Percentiles rank a stretch among this genome's conserved stretches.
Conservation (phyloP, 169 alveolate genomes). For the Babesia caballi region DNA sequence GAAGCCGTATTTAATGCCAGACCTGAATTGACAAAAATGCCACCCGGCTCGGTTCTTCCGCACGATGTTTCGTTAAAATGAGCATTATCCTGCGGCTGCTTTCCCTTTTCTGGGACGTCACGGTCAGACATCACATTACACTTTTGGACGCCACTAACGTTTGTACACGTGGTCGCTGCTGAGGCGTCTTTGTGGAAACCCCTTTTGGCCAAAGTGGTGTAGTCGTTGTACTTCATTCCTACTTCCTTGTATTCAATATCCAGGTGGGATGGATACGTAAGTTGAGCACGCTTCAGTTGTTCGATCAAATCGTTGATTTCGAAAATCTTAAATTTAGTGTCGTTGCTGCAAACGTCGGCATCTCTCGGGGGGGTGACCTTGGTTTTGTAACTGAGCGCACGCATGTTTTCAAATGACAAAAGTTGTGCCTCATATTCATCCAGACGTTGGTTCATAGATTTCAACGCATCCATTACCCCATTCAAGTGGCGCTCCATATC, state of each 20-base stretch:
- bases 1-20: too few species aligned
- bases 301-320: neutral
- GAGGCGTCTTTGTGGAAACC: neutral
- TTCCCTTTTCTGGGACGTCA: too few species aligned
- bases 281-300: neutral
- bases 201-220: neutral
- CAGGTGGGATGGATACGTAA: neutral
- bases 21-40: too few species aligned
- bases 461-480: neutral
- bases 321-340: neutral
- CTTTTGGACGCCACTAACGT: too few species aligned
- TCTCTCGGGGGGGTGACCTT: neutral
- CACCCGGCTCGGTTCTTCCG: too few species aligned
- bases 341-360: too few species aligned
- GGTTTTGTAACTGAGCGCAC: neutral
- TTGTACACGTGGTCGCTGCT: neutral
- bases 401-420: neutral
- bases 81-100: too few species aligned
- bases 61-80: too few species aligned
- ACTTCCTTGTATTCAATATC: constrained; percentile 3
- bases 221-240: neutral
- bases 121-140: too few species aligned
- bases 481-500: constrained; percentile 23
- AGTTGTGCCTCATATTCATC: constrained; percentile 10
- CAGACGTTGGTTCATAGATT: neutral